Conservation (phyloP, 2,329 filamentous ascomycete species). For the Ceratocystis papillata region DNA sequence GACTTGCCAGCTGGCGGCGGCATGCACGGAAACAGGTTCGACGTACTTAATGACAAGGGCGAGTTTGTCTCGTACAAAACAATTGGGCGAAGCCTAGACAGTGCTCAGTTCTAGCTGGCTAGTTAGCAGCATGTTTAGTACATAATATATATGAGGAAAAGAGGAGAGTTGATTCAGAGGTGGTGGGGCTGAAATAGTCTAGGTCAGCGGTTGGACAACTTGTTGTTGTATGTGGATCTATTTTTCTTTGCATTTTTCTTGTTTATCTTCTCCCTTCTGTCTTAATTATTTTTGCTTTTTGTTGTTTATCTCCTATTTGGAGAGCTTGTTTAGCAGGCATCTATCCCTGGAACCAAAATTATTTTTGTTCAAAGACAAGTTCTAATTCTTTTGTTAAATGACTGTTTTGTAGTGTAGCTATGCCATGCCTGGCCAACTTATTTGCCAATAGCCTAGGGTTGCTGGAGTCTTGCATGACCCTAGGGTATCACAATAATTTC, state of each 20-base stretch:
- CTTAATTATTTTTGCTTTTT: background rate
- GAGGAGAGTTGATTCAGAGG: background rate
- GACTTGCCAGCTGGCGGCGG: conserved; percentile 28
- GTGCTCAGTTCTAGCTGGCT: conserved; percentile 28
- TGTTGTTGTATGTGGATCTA: background rate
- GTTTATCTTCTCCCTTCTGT: background rate
- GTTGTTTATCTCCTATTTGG: background rate
- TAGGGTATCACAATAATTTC: too few species aligned
- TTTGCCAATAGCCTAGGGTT: too few species aligned
- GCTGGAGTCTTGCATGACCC: too few species aligned
- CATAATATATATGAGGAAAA: background rate
- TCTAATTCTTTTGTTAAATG: background rate
- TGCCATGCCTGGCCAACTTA: background rate
- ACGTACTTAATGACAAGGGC: conserved; percentile 42
- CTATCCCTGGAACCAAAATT: background rate
- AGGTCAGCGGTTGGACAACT: too few species aligned
- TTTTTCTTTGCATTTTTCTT: background rate
- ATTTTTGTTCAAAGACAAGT: background rate
- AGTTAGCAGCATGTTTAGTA: too few species aligned
- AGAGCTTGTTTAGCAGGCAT: background rate
- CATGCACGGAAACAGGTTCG: conserved; percentile 39
- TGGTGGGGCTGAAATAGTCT: too few species aligned
- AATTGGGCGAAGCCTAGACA: conserved; percentile 38
- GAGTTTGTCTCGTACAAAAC: conserved; percentile 44
- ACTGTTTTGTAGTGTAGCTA: background rate